A percentile compares a stretch with the other conserved stretches of the same genome.
Conservation (phyloP, 1,284 basidiomycete species). For the Inonotus hispidus region DNA sequence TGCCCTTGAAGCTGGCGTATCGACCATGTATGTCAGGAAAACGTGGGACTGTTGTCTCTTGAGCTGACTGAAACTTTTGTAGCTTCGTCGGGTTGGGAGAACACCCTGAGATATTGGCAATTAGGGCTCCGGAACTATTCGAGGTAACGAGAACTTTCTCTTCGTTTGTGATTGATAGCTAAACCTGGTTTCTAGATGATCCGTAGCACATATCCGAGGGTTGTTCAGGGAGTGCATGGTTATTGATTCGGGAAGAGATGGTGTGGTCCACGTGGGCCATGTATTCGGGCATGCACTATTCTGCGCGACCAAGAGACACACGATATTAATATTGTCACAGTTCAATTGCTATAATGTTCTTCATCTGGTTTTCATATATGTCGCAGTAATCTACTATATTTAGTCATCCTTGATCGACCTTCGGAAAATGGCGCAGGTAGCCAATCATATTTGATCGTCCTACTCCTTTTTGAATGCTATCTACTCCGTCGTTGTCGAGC, state of each 20-base stretch:
- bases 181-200: constrained; percentile 42
- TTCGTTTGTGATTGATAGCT: background rate
- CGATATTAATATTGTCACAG: too few relatives aligned
- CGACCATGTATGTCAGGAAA: constrained; percentile 59
- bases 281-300: too few relatives aligned
- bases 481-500: background rate
- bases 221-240: constrained; percentile 45
- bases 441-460: background rate
- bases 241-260: background rate
- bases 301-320: too few relatives aligned
- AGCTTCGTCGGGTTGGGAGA: constrained; percentile 82
- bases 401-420: too few relatives aligned
- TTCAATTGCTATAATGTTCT: too few relatives aligned
- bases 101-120: constrained; percentile 71
- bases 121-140: constrained; percentile 70
- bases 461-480: background rate
- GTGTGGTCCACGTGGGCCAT: too few relatives aligned
- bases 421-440: too few relatives aligned
- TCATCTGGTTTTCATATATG: too few relatives aligned
- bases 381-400: too few relatives aligned
- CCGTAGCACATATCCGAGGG: constrained; percentile 53
- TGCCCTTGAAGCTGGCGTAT: constrained; percentile 75
- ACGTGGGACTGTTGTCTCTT: background rate
- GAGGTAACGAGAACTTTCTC: constrained; percentile 35
- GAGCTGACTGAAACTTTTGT: constrained; percentile 12